phyloP scores from a whole-genome alignment of 352 stramenopile species.

The Phytophthora lateralis region DNA sequence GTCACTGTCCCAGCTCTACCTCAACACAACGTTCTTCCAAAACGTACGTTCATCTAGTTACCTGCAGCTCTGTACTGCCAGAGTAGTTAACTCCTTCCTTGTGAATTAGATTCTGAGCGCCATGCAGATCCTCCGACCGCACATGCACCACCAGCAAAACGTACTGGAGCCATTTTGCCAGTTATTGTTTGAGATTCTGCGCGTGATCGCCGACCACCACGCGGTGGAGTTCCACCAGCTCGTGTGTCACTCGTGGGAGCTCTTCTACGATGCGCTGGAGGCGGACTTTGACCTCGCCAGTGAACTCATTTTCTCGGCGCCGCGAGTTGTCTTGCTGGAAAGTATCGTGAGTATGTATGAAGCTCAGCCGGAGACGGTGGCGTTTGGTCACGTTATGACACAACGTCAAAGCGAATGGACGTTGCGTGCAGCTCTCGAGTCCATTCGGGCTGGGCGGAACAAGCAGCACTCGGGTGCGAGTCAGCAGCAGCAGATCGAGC shows the following conservation, averaged over 20 bases:
- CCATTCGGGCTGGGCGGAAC: constrained; percentile 40
- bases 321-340: constrained; percentile 44
- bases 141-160: constrained; percentile 39
- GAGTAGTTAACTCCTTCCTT: not conserved
- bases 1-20: constrained; percentile 73
- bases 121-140: constrained; percentile 60
- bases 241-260: constrained; percentile 49
- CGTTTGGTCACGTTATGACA: constrained; percentile 49
- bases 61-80: not conserved
- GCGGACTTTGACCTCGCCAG: constrained; percentile 39
- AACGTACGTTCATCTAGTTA: constrained; percentile 46
- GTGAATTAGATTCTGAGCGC: constrained; percentile 53
- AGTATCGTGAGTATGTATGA: constrained; percentile 61
- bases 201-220: constrained; percentile 66
- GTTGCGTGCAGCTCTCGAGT: constrained; percentile 34
- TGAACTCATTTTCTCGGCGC: constrained; percentile 46
- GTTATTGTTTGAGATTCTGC: constrained; percentile 74
- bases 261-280: constrained; percentile 55
- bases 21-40: constrained; percentile 61
- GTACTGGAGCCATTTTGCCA: constrained; percentile 45
- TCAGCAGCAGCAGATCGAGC: constrained; percentile 61
- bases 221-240: constrained; percentile 72
- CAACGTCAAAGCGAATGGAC: constrained; percentile 38
- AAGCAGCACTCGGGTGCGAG: constrained; percentile 49
- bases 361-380: constrained; percentile 45